Conservation (phyloP, 2,329 filamentous ascomycete genomes). For the Aureobasidium sp. region DNA sequence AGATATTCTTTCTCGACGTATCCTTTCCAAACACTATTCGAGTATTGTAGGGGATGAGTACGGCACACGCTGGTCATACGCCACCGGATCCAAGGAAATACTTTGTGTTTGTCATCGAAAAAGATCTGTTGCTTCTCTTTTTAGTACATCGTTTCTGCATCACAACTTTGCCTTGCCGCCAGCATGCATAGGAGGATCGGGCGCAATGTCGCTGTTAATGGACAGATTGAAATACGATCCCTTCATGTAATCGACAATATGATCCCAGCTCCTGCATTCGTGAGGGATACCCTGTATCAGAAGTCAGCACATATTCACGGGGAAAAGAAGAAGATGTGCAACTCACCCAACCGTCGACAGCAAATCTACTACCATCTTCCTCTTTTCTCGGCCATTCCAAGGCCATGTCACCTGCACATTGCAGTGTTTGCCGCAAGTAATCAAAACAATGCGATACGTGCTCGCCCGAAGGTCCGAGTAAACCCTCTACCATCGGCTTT, state of each 20-base stretch:
- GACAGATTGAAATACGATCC: conserved; percentile 14
- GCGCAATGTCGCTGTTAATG: conserved; percentile 15
- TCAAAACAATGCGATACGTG: conserved; percentile 28
- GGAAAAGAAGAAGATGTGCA: neutral
- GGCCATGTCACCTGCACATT: conserved; percentile 25
- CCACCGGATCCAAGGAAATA: no score
- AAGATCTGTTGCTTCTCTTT: neutral
- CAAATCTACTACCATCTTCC: conserved; percentile 23
- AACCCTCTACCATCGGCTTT: conserved; percentile 18
- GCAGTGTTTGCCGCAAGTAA: conserved; percentile 25
- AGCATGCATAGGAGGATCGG: conserved; percentile 8
- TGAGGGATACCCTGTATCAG: neutral
- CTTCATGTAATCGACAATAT: conserved; percentile 16
- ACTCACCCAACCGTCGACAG: conserved; percentile 29
- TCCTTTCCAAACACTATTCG: no score
- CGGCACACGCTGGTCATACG: no score
- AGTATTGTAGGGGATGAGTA: no score
- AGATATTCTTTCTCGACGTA: no score
- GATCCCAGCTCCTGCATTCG: conserved; percentile 11
- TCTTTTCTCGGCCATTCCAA: conserved; percentile 27
- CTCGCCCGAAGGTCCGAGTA: conserved; percentile 18
- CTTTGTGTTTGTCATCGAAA: neutral
- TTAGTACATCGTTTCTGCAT: neutral
- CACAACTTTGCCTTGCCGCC: neutral
- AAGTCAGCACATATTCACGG: neutral